Base-by-base conservation (phyloP, 306 rosid species). In the Castanospermum australe region DNA sequence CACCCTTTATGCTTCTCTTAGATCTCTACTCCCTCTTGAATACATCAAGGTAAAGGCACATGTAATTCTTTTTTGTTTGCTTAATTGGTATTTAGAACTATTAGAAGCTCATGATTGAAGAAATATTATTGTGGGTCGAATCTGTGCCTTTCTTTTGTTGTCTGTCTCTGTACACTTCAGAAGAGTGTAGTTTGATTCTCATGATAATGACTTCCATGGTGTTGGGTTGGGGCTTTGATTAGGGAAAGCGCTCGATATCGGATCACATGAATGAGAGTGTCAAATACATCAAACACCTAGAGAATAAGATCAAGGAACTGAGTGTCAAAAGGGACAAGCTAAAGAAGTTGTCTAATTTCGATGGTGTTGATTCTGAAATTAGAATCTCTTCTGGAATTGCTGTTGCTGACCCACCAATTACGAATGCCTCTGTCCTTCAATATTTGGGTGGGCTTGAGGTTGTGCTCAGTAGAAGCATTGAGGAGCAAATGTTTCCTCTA, bases 161-260 rank as follows among this genome's bases (percentile, higher is more conserved):
- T 50, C 38, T 33, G 2, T 50, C 15, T 2, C 17, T 48, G 8
- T n/a, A 4, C 52, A 39, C 12, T 9, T 0, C 14, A 42, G 3
- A 10, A 42, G 14, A 4, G 14, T 42, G 10, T 42, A 42, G 4
- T 25, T 51, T 59, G 18, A 62, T 38, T 5, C 9, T 44, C 25
- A 41, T 57, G 38, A 33, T 33, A 5, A 5, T 33, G 38, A 33
- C 6, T 33, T 33, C 6, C 38, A 33, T 33, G n/a, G 6, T 54
- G 18, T 20, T 28, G 62, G n/a, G 18, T 20, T 28, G 38, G 38
- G 71, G 30, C 3, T 71, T 38, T 15, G 54, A 47, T 47, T 25
- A 87, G 93, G 93, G 91, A 67, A 89, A 83, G 59, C 89, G 89
- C 22, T 80, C 88, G 0, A 48, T 71, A 61, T 69, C 84, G 0